These are phyloP conservation scores for Mrakiaceae sp. DNA, from an alignment of 1,284 basidiomycete genomes.

Conservation along the genomic window DNA sequence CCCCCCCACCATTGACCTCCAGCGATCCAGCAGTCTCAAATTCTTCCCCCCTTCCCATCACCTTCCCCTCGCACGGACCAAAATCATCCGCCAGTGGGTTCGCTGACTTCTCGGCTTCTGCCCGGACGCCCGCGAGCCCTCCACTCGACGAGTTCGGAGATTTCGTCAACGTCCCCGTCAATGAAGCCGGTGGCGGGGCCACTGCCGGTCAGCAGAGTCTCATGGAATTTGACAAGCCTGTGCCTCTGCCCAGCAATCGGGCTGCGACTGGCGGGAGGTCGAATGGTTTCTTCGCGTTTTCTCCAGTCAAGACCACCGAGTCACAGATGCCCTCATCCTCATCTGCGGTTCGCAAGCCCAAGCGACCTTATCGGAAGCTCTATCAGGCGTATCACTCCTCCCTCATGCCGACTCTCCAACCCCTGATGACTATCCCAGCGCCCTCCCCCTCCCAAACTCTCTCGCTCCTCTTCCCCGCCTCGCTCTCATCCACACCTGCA, in stretches of 20 bases:
- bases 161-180: constrained; percentile 45
- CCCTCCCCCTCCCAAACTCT: constrained; percentile 46
- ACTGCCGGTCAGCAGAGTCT: constrained; percentile 25
- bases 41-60: constrained; percentile 25
- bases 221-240: constrained; percentile 31
- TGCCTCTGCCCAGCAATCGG: constrained; percentile 31
- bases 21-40: constrained; percentile 23
- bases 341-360: constrained; percentile 14
- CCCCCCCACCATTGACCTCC: neutral
- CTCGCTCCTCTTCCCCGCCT: constrained; percentile 41
- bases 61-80: neutral
- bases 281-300: constrained; percentile 35
- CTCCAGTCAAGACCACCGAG: constrained; percentile 18
- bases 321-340: constrained; percentile 11
- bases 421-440: constrained; percentile 40
- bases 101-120: constrained; percentile 15
- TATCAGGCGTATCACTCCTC: constrained; percentile 29
- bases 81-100: constrained; percentile 9
- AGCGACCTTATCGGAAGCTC: constrained; percentile 26
- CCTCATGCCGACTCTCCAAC: constrained; percentile 27
- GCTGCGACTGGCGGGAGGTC: neutral
- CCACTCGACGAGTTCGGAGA: constrained; percentile 80
- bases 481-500: constrained; percentile 21
- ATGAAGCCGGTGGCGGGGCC: constrained; percentile 11
- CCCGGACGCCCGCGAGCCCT: constrained; percentile 29